phyloP scores from a whole-genome alignment of 116 monocot genomes.

The Phalaenopsis hybrid region DNA sequence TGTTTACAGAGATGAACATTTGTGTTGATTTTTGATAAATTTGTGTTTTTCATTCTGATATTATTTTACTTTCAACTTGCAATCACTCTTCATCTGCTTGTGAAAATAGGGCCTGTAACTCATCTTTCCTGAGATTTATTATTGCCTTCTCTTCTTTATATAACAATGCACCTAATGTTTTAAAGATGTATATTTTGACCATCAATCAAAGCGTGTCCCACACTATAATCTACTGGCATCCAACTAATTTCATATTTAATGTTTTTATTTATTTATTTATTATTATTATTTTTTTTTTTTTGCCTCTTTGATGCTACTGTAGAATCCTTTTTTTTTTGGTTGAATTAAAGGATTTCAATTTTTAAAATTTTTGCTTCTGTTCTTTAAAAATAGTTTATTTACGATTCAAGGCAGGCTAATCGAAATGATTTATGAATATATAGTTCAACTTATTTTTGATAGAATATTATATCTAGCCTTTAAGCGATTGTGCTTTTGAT shows the following conservation, averaged over 20 bases:
- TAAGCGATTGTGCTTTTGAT: neutral
- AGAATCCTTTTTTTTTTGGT: neutral
- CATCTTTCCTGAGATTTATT: neutral
- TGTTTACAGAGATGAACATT: neutral
- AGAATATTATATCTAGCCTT: neutral
- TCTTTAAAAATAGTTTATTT: neutral
- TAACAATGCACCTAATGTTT: neutral
- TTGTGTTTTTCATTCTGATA: neutral
- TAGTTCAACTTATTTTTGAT: neutral
- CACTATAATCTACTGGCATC: neutral
- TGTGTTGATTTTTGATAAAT: neutral
- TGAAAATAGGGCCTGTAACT: neutral
- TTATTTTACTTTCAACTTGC: neutral
- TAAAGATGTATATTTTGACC: neutral
- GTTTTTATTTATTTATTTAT: neutral
- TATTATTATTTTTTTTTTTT: neutral
- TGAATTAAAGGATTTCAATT: neutral
- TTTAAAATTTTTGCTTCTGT: neutral
- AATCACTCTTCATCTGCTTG: neutral
- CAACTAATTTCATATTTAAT: neutral
- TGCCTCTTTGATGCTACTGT: neutral
- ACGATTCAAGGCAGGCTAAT: neutral
- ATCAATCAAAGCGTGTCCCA: neutral
- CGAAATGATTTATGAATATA: neutral
- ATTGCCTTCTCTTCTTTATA: neutral